Base-by-base conservation (phyloP, 257 asterid species). In the Vinca minor region DNA sequence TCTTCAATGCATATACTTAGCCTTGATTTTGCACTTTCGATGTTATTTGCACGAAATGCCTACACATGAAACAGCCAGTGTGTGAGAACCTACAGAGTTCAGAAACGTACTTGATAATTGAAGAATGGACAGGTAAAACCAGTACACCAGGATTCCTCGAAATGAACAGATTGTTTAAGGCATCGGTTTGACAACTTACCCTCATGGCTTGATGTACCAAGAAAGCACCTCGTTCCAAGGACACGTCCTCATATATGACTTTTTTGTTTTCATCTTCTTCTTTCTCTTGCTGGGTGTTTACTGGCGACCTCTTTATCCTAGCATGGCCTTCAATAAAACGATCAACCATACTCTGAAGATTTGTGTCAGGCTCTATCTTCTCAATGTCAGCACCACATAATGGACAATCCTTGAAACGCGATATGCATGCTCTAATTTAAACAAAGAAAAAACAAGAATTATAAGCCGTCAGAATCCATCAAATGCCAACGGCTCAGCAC, bases 121-220 rank as follows among this genome's bases (percentile, higher is more conserved):
- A 31, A 59, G 62, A 42, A 67, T 4, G 32, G 45, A 32, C 5
- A 28, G 1, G 60, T 23, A 10, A 42, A 26, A 6, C 11, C 3
- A 15, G 48, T 14, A 53, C 18, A 31, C 11, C 25, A 57, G 14
- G 21, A 36, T 14, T 28, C 26, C 7, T 23, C 34, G 23, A 4
- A 18, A 55, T 49, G 4, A 44, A 62, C 53, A 44, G 26, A 26
- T 45, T 45, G 48, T 23, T 26, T 35, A 29, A 67, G 32, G 25
- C 42, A 56, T 56, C 62, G 31, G 25, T 50, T 66, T 36, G 34
- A 31, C 11, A 48, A 66, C 79, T 75, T 71, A 93, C 97, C 90
- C 98, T 86, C 98, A 89, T 84, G 73, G 97, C 97, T 72, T 93
- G 98, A 79, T 89, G 97, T 85, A 92, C 87, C 85, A 89, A 79